A percentile compares a stretch with the other conserved stretches of the same genome.
phyloP scores from a whole-genome alignment of 345 rosid species.

The Populus simonii region DNA sequence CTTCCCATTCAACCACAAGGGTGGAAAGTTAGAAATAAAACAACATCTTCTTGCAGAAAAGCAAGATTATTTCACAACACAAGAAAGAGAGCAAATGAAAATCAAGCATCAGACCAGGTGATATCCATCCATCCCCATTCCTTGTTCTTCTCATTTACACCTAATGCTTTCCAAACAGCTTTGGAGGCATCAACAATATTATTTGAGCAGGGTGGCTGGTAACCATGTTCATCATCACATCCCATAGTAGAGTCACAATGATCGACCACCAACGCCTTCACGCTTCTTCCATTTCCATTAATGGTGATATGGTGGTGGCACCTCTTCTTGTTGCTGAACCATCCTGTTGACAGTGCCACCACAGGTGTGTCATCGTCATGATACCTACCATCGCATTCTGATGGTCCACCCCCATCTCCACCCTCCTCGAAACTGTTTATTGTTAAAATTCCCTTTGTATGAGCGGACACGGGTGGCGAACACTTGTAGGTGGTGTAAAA shows the following conservation, averaged over 20 bases:
- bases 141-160: not conserved
- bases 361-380: slow-evolving; percentile 8
- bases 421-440: slow-evolving; percentile 11
- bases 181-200: slow-evolving; percentile 17
- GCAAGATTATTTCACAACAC: not conserved
- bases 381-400: slow-evolving; percentile 10
- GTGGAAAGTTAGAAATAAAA: not conserved
- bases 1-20: not conserved
- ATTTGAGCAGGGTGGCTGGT: slow-evolving; percentile 14
- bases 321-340: slow-evolving; percentile 17
- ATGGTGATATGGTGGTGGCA: not conserved
- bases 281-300: slow-evolving; percentile 12
- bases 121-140: slow-evolving; percentile 7
- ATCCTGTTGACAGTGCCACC: slow-evolving; percentile 18
- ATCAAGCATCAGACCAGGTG: slow-evolving; percentile 17
- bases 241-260: slow-evolving; percentile 17
- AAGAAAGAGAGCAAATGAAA: not conserved
- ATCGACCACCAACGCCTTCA: slow-evolving; percentile 12
- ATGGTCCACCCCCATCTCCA: slow-evolving; percentile 3
- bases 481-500: slow-evolving; percentile 2
- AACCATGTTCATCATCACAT: slow-evolving; percentile 7
- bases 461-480: slow-evolving; percentile 9
- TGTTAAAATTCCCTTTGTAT: slow-evolving; percentile 12
- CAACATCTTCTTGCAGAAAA: not conserved
- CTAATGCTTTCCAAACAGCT: slow-evolving; percentile 18